Percentiles rank a stretch among this genome's conserved stretches.
These are phyloP conservation scores for Cyclocybe cylindracea DNA, from an alignment of 768 basidiomycete species.

Conservation along the genomic window DNA sequence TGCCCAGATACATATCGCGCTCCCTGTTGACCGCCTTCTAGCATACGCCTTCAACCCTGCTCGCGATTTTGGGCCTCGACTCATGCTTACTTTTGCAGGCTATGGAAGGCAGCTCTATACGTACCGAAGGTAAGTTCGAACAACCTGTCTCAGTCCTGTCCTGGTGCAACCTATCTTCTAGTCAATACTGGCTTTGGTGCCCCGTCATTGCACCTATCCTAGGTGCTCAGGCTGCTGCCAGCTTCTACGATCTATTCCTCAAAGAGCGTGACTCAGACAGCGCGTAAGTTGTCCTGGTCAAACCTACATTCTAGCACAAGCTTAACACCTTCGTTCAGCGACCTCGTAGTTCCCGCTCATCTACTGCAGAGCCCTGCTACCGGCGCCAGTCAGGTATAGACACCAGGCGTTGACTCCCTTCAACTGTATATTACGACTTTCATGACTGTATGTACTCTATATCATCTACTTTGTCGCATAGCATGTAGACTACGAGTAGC, in stretches of 20 bases:
- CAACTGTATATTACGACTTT: no score
- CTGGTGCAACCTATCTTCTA: constrained; percentile 22
- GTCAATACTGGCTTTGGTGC: constrained; percentile 79
- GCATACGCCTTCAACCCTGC: constrained; percentile 70
- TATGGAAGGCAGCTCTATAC: constrained; percentile 54
- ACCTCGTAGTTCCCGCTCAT: no score
- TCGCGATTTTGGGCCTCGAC: constrained; percentile 65
- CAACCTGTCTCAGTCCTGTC: background rate
- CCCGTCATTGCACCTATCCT: constrained; percentile 59
- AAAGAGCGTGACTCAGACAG: constrained; percentile 33
- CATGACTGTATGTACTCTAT: no score
- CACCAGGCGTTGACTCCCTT: no score
- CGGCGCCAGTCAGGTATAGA: no score
- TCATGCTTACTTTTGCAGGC: constrained; percentile 71
- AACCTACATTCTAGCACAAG: no score
- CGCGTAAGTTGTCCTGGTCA: no score
- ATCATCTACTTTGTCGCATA: no score
- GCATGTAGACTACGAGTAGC: no score
- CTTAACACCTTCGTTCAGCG: no score
- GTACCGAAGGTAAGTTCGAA: constrained; percentile 39
- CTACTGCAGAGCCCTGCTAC: no score
- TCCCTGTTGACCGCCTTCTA: constrained; percentile 13
- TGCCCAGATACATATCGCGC: background rate
- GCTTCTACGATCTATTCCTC: constrained; percentile 62
- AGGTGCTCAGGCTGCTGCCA: constrained; percentile 56